A percentile compares a stretch with the other conserved stretches of the same genome.
Conservation (phyloP, 1,139 yeast genomes). For the Nakaseomyces bracarensis region DNA sequence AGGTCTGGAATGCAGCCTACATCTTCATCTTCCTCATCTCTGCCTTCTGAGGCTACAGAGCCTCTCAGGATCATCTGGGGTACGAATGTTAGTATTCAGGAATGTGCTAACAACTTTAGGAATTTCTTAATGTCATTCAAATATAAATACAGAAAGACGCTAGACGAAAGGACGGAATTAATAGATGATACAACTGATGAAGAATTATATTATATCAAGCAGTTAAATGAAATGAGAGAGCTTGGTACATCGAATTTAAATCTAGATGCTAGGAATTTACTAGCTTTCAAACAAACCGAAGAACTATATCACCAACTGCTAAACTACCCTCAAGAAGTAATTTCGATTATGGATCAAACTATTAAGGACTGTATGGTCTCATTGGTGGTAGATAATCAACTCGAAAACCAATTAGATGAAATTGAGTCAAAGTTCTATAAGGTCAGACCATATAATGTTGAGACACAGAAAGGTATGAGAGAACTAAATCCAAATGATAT, state of each 20-base stretch:
- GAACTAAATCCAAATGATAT: constrained; percentile 93
- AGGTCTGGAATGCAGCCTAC: constrained; percentile 18
- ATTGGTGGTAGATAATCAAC: constrained; percentile 52
- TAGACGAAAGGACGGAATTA: constrained; percentile 41
- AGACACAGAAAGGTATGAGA: constrained; percentile 73
- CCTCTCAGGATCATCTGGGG: constrained; percentile 97
- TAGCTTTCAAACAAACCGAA: constrained; percentile 67
- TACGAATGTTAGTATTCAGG: constrained; percentile 88
- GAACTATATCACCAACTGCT: constrained; percentile 77
- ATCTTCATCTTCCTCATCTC: constrained; percentile 21
- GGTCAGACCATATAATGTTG: constrained; percentile 78
- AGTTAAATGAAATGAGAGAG: constrained; percentile 64
- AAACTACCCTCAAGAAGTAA: constrained; percentile 92
- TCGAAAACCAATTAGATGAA: constrained; percentile 37
- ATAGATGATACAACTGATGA: constrained; percentile 54
- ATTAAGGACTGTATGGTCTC: constrained; percentile 85
- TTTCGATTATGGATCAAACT: constrained; percentile 96
- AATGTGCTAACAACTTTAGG: constrained; percentile 70
- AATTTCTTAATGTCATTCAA: constrained; percentile 80
- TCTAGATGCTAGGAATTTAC: constrained; percentile 71
- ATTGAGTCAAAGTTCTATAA: constrained; percentile 78
- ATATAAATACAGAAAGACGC: constrained; percentile 57
- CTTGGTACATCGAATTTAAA: constrained; percentile 77
- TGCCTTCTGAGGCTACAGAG: constrained; percentile 42
- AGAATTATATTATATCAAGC: constrained; percentile 63